phyloP scores from a whole-genome alignment of 1,284 basidiomycete genomes.

The Prillingera fragicola region DNA sequence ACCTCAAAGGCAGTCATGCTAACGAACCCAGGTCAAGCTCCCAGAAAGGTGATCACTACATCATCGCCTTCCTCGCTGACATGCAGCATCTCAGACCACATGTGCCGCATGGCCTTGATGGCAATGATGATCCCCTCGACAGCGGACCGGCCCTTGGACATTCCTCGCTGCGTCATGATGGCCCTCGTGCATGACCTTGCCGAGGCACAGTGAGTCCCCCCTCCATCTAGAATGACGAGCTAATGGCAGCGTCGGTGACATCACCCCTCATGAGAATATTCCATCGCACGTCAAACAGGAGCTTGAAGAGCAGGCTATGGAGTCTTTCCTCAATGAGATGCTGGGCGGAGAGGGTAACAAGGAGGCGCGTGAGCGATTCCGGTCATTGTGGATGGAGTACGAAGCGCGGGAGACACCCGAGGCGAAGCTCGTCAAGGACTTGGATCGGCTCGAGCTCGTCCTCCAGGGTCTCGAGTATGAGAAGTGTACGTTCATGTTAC shows the following conservation, averaged over 20 bases:
- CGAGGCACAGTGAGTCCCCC: slow-evolving; percentile 64
- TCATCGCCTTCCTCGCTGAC: slow-evolving; percentile 4
- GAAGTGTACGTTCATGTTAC: slow-evolving; percentile 37
- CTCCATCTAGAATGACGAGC: not conserved
- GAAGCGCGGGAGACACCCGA: slow-evolving; percentile 76
- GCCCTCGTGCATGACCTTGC: slow-evolving; percentile 90
- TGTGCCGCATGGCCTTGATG: slow-evolving; percentile 93
- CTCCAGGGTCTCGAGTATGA: slow-evolving; percentile 58
- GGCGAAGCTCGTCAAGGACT: slow-evolving; percentile 86
- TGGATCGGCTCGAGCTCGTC: slow-evolving; percentile 90
- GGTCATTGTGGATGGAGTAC: slow-evolving; percentile 85
- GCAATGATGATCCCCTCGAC: slow-evolving; percentile 71
- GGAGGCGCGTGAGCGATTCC: slow-evolving; percentile 70
- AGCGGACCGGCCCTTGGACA: slow-evolving; percentile 57
- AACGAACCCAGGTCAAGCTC: slow-evolving; percentile 57
- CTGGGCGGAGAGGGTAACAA: slow-evolving; percentile 60
- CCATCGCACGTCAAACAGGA: slow-evolving; percentile 70
- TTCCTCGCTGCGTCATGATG: slow-evolving; percentile 64
- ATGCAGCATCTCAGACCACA: slow-evolving; percentile 87
- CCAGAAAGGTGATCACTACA: slow-evolving; percentile 62
- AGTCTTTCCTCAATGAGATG: slow-evolving; percentile 84
- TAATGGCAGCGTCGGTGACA: slow-evolving; percentile 68
- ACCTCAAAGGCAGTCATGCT: not conserved
- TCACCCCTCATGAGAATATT: slow-evolving; percentile 83
- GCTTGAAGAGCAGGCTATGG: slow-evolving; percentile 72